Conservation (phyloP, 345 rosid genomes). For the Lagerstroemia speciosa region DNA sequence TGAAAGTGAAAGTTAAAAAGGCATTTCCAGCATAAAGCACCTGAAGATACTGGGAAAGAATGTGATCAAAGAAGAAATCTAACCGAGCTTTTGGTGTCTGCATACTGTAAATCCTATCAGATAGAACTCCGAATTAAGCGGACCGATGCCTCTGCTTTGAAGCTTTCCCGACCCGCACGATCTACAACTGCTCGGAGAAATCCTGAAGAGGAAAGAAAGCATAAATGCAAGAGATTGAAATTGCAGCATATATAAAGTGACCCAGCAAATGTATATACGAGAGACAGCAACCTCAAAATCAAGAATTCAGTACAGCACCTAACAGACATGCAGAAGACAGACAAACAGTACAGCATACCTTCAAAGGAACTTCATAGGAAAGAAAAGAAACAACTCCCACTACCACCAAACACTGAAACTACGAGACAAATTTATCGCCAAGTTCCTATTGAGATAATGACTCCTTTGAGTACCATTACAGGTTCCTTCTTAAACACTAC, state of each 20-base stretch:
- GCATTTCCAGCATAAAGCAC: neutral
- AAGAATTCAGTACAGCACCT: constrained; percentile 27
- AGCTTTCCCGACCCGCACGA: constrained; percentile 40
- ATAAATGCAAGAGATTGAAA: constrained; percentile 8
- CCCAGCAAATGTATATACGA: constrained; percentile 10
- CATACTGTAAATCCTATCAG: constrained; percentile 37
- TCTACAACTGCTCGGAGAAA: constrained; percentile 38
- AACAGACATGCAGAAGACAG: constrained; percentile 51
- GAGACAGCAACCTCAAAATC: constrained; percentile 22
- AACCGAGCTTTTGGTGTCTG: constrained; percentile 88
- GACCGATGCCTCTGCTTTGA: constrained; percentile 19
- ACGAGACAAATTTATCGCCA: constrained; percentile 6
- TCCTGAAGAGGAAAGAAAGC: constrained; percentile 1
- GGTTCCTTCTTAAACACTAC: neutral
- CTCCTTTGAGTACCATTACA: too few species aligned
- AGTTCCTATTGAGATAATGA: too few species aligned
- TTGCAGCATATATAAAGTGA: constrained; percentile 19
- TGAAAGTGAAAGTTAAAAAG: neutral
- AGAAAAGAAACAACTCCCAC: constrained; percentile 58
- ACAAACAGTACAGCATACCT: constrained; percentile 36
- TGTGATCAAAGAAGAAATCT: constrained; percentile 11
- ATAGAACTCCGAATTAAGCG: constrained; percentile 10
- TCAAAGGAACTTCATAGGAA: constrained; percentile 68
- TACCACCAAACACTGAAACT: constrained; percentile 60
- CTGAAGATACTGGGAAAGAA: neutral